A percentile compares a stretch with the other conserved stretches of the same genome.
phyloP scores from a whole-genome alignment of 352 stramenopile species.

The Phytopythium kandeliae region DNA sequence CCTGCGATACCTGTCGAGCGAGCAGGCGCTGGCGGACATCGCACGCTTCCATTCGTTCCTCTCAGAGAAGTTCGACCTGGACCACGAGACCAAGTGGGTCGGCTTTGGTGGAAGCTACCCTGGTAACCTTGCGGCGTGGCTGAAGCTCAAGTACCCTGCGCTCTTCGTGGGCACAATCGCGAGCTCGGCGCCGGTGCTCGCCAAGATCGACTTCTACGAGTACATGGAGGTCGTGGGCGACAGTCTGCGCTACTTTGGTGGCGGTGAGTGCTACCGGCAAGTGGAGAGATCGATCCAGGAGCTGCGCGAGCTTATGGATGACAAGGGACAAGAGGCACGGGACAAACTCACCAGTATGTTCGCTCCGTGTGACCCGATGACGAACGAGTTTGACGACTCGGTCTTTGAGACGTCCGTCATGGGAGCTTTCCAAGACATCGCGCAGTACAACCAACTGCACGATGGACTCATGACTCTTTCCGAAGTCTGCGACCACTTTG shows the following conservation, averaged over 20 bases:
- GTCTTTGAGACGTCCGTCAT: slow-evolving; percentile 75
- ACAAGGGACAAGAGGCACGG: slow-evolving; percentile 29
- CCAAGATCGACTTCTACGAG: slow-evolving; percentile 75
- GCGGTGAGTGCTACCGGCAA: slow-evolving; percentile 71
- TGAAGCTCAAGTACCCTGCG: slow-evolving; percentile 91
- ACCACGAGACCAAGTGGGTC: slow-evolving; percentile 72
- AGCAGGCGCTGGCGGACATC: slow-evolving; percentile 90
- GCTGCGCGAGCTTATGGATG: slow-evolving; percentile 52
- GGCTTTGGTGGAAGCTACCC: slow-evolving; percentile 95
- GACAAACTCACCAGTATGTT: slow-evolving; percentile 46
- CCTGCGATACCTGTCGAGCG: slow-evolving; percentile 86
- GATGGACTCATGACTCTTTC: slow-evolving; percentile 43
- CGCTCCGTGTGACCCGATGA: slow-evolving; percentile 63
- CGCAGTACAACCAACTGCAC: slow-evolving; percentile 66
- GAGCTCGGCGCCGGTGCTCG: slow-evolving; percentile 88
- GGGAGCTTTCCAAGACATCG: slow-evolving; percentile 71
- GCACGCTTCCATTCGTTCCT: slow-evolving; percentile 84
- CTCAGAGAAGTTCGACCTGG: slow-evolving; percentile 59
- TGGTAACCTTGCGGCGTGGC: slow-evolving; percentile 91
- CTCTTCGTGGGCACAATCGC: slow-evolving; percentile 90
- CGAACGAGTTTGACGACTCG: slow-evolving; percentile 75
- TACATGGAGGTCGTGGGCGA: slow-evolving; percentile 88
- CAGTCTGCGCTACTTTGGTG: slow-evolving; percentile 74
- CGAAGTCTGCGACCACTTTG: slow-evolving; percentile 63
- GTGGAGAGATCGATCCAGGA: slow-evolving; percentile 53